Evolutionary conservation across 768 basidiomycete species (phyloP), one percentile per base, ranked within the genome.

Genomic region (Paxillus rubicundulus): DNA sequence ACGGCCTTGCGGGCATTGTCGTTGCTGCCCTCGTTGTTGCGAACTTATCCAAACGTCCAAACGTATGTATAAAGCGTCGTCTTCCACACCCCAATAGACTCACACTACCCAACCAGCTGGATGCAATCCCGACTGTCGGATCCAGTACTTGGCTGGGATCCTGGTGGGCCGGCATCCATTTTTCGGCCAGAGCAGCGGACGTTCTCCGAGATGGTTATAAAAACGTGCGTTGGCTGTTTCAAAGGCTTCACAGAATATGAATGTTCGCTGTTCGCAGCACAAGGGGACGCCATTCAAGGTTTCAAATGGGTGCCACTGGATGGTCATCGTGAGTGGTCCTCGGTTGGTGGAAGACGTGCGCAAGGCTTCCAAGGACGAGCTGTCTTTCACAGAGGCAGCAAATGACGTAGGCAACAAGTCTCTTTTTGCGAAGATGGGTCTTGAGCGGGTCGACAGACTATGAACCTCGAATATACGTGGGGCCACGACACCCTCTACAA

Each of bases 321-420:
- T 69, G 2, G 70, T 80, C 16, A 39, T 81, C 14, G 57, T 73
- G 1, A 66, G 62, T 14, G 64, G 69, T 4, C 58, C 52, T 1
- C 51, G 63, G n/a, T 49, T 66, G 7, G 59, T 76, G 18, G 72
- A 78, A 8, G 78, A 79, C 30, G 36, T 80, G 16, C 61, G 68
- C 8, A 74, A 65, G 47, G 71, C 72, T 16, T 64, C 72, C 0
- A 74, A 77, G n/a, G 70, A 72, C 32, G 59, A 62, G 14, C 54
- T 80, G 10, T 76, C 73, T 14, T 61, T 74, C 21, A 12, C 40
- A 0, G 70, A 65, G 38, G 69, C 71, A 1, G 49, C 55, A 7
- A 55, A 47, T 13, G 71, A 76, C 34, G 77, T 77, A 45, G 45
- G 69, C 18, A 46, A n/a, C 45, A 17, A 36, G 2, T 36, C 4